Evolutionary conservation across 148 eudicot genomes (phyloP).

Genomic region (Vaccinium myrtillus): DNA sequence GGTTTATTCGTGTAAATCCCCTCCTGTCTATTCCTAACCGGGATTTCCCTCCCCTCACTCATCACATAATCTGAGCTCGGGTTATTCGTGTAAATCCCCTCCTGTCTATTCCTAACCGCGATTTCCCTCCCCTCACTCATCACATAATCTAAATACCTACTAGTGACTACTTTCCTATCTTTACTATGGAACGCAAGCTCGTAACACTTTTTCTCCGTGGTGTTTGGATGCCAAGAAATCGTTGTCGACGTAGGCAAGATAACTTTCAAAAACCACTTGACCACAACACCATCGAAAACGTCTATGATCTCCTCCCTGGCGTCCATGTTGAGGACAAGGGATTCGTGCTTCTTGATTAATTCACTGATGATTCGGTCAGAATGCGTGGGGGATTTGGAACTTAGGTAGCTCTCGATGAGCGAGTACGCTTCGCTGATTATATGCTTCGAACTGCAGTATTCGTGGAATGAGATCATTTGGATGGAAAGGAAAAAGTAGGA

Average conservation of each 20-base stretch:
- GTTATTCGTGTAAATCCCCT: constrained; percentile 16
- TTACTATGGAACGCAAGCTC: background rate
- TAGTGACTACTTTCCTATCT: background rate
- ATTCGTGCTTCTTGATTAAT: constrained; percentile 16
- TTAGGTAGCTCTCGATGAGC: background rate
- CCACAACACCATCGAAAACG: too few species aligned
- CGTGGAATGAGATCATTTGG: background rate
- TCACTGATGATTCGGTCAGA: constrained; percentile 28
- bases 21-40: background rate
- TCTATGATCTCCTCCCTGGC: background rate
- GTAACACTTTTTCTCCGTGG: background rate
- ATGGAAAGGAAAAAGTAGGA: background rate
- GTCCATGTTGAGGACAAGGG: constrained; percentile 29
- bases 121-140: constrained; percentile 6
- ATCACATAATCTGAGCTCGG: background rate
- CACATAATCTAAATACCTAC: background rate
- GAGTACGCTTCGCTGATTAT: background rate
- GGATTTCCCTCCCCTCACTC: constrained; percentile 5
- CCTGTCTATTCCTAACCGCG: background rate
- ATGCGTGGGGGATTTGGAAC: background rate
- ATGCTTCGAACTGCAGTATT: background rate
- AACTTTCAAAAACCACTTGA: background rate
- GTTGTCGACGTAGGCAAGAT: background rate
- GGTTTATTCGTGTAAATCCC: constrained; percentile 15
- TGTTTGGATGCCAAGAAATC: background rate